Evolutionary conservation across 768 basidiomycete species (phyloP), one percentile per base, ranked within the genome.

Genomic region (Cyclocybe aegerita): DNA sequence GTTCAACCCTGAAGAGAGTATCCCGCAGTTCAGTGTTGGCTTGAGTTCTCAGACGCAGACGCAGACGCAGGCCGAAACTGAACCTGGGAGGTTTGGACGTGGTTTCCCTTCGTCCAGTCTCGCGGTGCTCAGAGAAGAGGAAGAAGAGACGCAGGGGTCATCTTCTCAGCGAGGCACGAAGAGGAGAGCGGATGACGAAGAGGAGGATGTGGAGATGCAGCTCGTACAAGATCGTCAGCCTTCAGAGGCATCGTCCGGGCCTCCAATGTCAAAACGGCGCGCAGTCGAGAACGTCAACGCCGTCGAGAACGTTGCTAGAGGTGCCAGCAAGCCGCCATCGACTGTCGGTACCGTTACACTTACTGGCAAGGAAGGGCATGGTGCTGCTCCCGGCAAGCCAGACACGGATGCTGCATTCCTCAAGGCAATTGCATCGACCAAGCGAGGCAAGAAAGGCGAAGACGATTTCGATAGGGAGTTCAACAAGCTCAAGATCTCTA

Each of bases 381-480:
- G 77, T 12, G 70, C 72, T 9, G 60, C 65, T 0, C 62, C 72
- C 0, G 78, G 78, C 4, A 72, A 79, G 57, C 81, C 78, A 0
- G 89, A 91, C 60, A 81, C 71, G n/a, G 88, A 90, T 56, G 70
- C 69, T 1, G 79, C 75, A 0, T 90, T 90, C 61, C 69, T 90
- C 29, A 85, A 82, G 52, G 89, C 89, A 0, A 70, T 91, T 23
- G 86, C 88, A 7, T 86, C 86, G 1, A 85, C 72, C 15, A 90
- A 88, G 59, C 75, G 77, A 14, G 85, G 82, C 1, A 88, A 85
- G 71, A 84, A 77, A 60, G 55, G 67, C 2, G 87, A 88, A 60
- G 85, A 88, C 59, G 72, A 73, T 4, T 88, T 88, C 52, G 89
- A 92, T 66, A 77, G 85, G 12, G 89, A 91, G 50, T 92, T 92